These are phyloP conservation scores for Starmera dryadoides DNA, from an alignment of 805 yeast genomes.

Conservation along the genomic window DNA sequence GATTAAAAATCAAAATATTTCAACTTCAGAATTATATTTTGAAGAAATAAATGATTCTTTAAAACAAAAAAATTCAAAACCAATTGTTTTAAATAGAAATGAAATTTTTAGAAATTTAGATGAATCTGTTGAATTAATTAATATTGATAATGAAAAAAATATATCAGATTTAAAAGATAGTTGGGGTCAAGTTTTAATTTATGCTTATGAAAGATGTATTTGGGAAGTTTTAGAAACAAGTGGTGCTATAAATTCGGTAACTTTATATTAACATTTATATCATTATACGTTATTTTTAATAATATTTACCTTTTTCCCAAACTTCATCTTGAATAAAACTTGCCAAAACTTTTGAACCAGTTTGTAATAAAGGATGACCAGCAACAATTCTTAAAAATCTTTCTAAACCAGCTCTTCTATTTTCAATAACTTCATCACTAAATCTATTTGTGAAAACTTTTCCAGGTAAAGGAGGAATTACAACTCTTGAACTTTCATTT, in stretches of 20 bases:
- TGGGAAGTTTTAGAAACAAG: constrained; percentile 35
- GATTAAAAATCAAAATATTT: constrained; percentile 3
- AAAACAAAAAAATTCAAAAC: background rate
- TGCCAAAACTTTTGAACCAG: constrained; percentile 70
- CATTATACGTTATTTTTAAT: too few relatives aligned
- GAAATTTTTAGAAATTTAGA: constrained; percentile 27
- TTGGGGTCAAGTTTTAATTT: constrained; percentile 36
- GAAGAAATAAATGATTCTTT: constrained; percentile 20
- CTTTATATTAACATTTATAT: constrained; percentile 28
- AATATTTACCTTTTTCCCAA: constrained; percentile 41
- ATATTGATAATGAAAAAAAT: constrained; percentile 24
- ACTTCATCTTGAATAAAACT: constrained; percentile 83
- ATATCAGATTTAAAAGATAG: constrained; percentile 25
- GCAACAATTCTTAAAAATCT: constrained; percentile 73
- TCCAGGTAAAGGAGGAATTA: constrained; percentile 88
- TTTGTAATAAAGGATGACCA: constrained; percentile 89
- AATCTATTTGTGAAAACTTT: constrained; percentile 72
- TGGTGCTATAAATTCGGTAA: constrained; percentile 29
- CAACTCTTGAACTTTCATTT: constrained; percentile 69
- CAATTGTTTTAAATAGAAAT: constrained; percentile 15
- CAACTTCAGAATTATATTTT: constrained; percentile 21
- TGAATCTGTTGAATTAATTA: constrained; percentile 31
- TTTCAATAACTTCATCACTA: constrained; percentile 75
- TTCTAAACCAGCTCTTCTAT: constrained; percentile 77
- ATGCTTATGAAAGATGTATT: constrained; percentile 32